Evolutionary conservation across 2,329 filamentous ascomycete species (phyloP), one percentile per base, ranked within the genome.

Genomic region (Aspergillus niger): DNA sequence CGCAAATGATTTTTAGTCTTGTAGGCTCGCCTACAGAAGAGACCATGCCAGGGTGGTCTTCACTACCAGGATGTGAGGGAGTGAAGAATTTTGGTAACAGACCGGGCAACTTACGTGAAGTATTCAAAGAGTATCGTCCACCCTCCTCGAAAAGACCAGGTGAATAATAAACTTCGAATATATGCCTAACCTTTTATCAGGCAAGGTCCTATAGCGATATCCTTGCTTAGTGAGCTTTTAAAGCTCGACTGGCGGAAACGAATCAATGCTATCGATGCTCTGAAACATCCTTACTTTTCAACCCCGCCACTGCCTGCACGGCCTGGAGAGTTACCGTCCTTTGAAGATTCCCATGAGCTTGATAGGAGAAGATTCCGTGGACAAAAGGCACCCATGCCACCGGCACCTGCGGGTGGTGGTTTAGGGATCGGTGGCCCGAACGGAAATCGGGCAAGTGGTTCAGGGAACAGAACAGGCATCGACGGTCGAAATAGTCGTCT

Each of bases 341-440:
- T 97, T 71, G 91, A 96, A 72, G 94, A 97, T 70, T 97, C 92
- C 48, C 95, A 99, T 76, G 95, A 99, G 76, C 82, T 98, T n/a
- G 95, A 99, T 74, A 86, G 94, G 54, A 87, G 92, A 74, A 96
- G 94, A 77, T 94, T 92, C 68, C 89, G 96, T 66, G 90, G 92
- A 60, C 89, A 95, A 70, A 91, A 91, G 71, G 90, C 90, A 22
- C 90, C 89, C 22, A 83, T 94, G 10, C 94, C 94, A 3, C 94
- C 95, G 11, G 95, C 94, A 0, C 95, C 95, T 0, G 92, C 94
- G 67, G 94, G 93, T 11, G 94, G 92, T 3, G 92, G 91, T 1
- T 92, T 97, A 3, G 94, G 94, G 13, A 87, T 92, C 70, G 86
- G 26, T 32, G 47, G 83, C 10, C 81, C 83, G 8, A 85, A 86